Conservation (phyloP, 1,139 yeast species). For the Yamadazyma friedrichii region DNA sequence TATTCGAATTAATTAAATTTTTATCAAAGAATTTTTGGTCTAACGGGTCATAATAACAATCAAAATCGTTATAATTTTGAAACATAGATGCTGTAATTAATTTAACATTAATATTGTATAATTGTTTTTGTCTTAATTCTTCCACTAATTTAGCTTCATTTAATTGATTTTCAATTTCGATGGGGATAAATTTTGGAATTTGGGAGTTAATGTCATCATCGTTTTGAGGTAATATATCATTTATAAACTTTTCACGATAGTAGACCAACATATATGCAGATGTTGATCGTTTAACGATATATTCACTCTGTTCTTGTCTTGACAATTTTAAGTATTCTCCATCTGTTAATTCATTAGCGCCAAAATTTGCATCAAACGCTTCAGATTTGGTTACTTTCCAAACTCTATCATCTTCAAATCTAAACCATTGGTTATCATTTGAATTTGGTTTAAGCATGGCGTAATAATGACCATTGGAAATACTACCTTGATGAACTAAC, state of each 20-base stretch:
- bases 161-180: slow-evolving; percentile 64
- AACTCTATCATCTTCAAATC: slow-evolving; percentile 94
- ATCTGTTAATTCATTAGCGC: slow-evolving; percentile 61
- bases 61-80: slow-evolving; percentile 68
- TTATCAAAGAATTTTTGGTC: slow-evolving; percentile 46
- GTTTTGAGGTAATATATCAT: slow-evolving; percentile 56
- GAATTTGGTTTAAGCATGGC: slow-evolving; percentile 84
- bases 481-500: slow-evolving; percentile 92
- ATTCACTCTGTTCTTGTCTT: slow-evolving; percentile 61
- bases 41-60: slow-evolving; percentile 63
- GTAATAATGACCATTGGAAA: slow-evolving; percentile 94
- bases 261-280: slow-evolving; percentile 98
- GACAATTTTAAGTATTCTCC: slow-evolving; percentile 50
- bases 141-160: slow-evolving; percentile 59
- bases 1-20: slow-evolving; percentile 38
- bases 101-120: slow-evolving; percentile 63
- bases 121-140: slow-evolving; percentile 74
- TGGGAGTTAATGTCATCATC: slow-evolving; percentile 40
- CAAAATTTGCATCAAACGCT: slow-evolving; percentile 91
- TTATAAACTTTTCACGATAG: slow-evolving; percentile 62
- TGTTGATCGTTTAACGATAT: slow-evolving; percentile 72
- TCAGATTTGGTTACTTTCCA: slow-evolving; percentile 81
- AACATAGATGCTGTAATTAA: slow-evolving; percentile 55
- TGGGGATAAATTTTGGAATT: slow-evolving; percentile 70
- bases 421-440: slow-evolving; percentile 68